Base-by-base conservation (phyloP, 805 yeast species). In the Starmerella apis region DNA sequence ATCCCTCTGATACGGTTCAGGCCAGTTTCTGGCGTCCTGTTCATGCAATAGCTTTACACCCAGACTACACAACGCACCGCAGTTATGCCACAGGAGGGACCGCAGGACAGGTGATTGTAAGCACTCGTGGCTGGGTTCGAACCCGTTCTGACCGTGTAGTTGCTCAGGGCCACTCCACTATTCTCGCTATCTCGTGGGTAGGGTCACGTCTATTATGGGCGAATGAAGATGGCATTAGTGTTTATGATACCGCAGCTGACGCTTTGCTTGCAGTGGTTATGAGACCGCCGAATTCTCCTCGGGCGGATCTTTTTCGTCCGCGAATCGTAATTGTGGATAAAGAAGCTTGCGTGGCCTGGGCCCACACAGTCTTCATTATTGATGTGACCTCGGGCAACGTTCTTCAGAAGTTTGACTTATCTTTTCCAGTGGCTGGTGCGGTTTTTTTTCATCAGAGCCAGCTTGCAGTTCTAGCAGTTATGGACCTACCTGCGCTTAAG, bases 61-160 rank as follows among this genome's bases (percentile, higher is more conserved):
- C 79, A 10, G 76, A 80, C 50, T 92, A 86, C 63, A 64, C 63
- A 36, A 72, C 71, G 9, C 72, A 80, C 0, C 76, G 78, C 49
- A 72, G 81, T 9, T 90, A 87, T 58, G 71, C 86, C 0, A 80
- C 88, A 28, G 96, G 97, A 2, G 96, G 96, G 0, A 86, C 81
- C 68, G 81, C 87, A 7, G 96, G 96, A 0, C 79, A 83, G 43
- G 81, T 92, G 0, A 67, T 83, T 0, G 67, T 79, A 43, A 82
- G 94, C 1, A 81, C 81, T 33, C 73, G 80, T 55, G 84, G 83
- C 59, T 90, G 98, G 98, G 68, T 92, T 6, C 94, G 94, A 1
- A 79, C 81, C 53, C 73, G 95, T 50, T 71, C 72, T 2, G 97
- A 92, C 59, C 71, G 78, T 0, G 66, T 74, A 0, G 51, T 92